Conservation (phyloP, 2,329 filamentous ascomycete species). For the Talaromyces pinophilus region DNA sequence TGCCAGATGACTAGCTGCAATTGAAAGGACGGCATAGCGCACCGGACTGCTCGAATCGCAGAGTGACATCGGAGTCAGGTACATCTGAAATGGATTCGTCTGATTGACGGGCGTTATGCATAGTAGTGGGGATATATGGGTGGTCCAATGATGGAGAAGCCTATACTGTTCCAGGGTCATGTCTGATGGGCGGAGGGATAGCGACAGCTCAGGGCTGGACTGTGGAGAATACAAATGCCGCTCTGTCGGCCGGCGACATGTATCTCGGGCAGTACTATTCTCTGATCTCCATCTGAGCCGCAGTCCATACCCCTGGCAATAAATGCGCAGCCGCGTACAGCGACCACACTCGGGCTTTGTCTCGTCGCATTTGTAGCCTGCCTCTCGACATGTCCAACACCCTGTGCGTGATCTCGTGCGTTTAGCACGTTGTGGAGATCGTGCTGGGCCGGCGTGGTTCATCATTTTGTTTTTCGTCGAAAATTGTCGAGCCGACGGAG, state of each 20-base stretch:
- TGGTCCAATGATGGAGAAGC: not conserved
- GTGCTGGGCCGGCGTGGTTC: not conserved
- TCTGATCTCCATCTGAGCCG: constrained; percentile 1
- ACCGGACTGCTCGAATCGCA: not conserved
- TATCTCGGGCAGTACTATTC: not conserved
- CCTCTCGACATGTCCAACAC: constrained; percentile 2
- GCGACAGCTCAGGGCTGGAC: not conserved
- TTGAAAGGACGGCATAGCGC: not conserved
- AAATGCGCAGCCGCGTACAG: constrained; percentile 1
- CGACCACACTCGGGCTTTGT: not conserved
- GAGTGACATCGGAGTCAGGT: not conserved
- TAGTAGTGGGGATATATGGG: not conserved
- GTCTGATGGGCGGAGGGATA: not conserved
- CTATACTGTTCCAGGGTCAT: constrained; percentile 7
- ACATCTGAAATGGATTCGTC: not conserved
- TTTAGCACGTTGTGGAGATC: not conserved
- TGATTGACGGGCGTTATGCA: not conserved
- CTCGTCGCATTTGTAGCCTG: constrained; percentile 4
- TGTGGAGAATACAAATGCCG: not conserved
- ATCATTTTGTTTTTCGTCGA: not conserved
- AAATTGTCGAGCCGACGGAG: not conserved
- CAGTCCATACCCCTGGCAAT: not conserved
- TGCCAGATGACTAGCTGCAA: not conserved
- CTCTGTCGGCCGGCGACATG: not conserved
- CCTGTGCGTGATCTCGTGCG: constrained; percentile 5